These are phyloP conservation scores for Penicillium psychrosexuale DNA, from an alignment of 2,329 filamentous ascomycete genomes.

Conservation along the genomic window DNA sequence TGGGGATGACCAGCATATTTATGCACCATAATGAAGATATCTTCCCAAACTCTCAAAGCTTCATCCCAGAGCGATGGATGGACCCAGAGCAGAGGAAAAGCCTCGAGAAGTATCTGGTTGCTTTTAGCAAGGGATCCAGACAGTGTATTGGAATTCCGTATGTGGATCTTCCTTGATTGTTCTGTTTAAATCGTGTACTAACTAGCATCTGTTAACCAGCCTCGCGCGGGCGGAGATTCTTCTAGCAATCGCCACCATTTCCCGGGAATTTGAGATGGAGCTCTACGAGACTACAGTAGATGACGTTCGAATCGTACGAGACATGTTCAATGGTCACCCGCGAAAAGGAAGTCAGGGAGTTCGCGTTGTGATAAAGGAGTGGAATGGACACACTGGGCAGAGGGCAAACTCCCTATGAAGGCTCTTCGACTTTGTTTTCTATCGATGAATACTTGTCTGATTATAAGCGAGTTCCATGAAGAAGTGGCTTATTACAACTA, in stretches of 20 bases:
- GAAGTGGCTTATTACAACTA: not conserved
- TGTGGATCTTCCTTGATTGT: not conserved
- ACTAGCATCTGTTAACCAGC: slow-evolving; percentile 12
- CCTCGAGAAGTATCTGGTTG: slow-evolving; percentile 37
- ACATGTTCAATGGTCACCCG: slow-evolving; percentile 23
- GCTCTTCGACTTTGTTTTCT: not conserved
- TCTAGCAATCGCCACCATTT: slow-evolving; percentile 28
- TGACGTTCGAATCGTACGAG: slow-evolving; percentile 28
- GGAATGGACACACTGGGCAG: not conserved
- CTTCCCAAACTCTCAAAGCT: slow-evolving; percentile 37
- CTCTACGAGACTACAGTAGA: slow-evolving; percentile 32
- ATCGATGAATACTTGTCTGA: not conserved
- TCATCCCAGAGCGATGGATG: slow-evolving; percentile 41
- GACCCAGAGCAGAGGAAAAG: slow-evolving; percentile 30
- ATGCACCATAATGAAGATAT: slow-evolving; percentile 37
- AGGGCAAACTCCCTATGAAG: not conserved
- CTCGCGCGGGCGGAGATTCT: slow-evolving; percentile 36
- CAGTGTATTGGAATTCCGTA: slow-evolving; percentile 49
- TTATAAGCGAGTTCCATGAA: not conserved
- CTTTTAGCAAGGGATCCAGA: slow-evolving; percentile 43
- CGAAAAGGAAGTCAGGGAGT: slow-evolving; percentile 19
- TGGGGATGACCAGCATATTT: slow-evolving; percentile 39
- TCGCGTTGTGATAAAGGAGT: slow-evolving; percentile 15
- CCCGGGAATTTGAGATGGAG: slow-evolving; percentile 31
- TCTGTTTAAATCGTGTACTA: not conserved